Conservation (phyloP, 129 eudicot genomes). For the Apium graveolens region DNA sequence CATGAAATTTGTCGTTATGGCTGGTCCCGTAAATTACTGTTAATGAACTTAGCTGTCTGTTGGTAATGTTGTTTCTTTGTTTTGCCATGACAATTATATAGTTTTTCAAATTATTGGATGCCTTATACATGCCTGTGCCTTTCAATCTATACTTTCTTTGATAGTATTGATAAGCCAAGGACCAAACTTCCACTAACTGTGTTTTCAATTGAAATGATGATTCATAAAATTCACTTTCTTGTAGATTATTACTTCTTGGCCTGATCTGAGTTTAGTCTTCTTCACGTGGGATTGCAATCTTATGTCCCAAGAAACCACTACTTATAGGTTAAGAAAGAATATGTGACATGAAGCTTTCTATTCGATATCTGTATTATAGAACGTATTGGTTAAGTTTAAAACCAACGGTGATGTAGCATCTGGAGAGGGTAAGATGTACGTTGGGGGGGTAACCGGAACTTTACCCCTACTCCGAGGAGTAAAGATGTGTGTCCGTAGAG, state of each 20-base stretch:
- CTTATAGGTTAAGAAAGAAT: not conserved
- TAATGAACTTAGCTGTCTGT: conserved; percentile 15
- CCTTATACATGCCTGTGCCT: conserved; percentile 10
- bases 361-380: not conserved
- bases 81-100: conserved; percentile 6
- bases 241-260: not conserved
- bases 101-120: conserved; percentile 10
- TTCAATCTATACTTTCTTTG: conserved; percentile 15
- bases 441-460: not conserved
- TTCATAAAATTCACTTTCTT: conserved; percentile 13
- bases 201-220: not conserved
- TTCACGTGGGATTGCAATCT: conserved; percentile 7
- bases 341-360: not conserved
- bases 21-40: conserved; percentile 28
- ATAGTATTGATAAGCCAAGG: conserved; percentile 1
- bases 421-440: not conserved
- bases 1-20: conserved; percentile 16
- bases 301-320: conserved; percentile 8
- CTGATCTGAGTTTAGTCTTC: not conserved
- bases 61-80: conserved; percentile 24
- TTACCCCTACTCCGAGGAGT: too few relatives aligned
- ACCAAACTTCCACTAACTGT: conserved; percentile 10
- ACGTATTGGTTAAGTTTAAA: too few relatives aligned
- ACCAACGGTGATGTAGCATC: not conserved
- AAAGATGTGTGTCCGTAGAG: not conserved